phyloP scores from a whole-genome alignment of 805 yeast genomes.

The Sungouiella blattae region DNA sequence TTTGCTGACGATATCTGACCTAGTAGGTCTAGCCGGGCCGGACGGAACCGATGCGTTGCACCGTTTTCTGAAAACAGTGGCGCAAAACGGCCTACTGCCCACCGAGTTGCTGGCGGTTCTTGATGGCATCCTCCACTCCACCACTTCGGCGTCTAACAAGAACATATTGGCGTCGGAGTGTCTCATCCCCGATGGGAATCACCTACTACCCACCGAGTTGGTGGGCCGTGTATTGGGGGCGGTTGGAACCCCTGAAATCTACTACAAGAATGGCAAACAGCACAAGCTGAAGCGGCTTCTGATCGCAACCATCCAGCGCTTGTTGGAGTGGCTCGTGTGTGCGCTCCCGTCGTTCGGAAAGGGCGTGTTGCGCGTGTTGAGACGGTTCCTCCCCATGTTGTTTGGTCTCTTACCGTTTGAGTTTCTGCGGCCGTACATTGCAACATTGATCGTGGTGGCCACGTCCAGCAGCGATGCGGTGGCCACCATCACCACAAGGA shows the following conservation, averaged over 20 bases:
- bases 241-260: conserved; percentile 15
- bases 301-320: conserved; percentile 7
- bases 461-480: background rate
- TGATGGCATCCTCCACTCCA: conserved; percentile 7
- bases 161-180: conserved; percentile 4
- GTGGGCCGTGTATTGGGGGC: conserved; percentile 8
- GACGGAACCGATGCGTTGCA: conserved; percentile 2
- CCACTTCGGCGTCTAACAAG: conserved; percentile 3
- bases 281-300: conserved; percentile 17
- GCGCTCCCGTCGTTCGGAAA: conserved; percentile 12
- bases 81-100: conserved; percentile 3
- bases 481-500: background rate
- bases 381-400: conserved; percentile 11
- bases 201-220: conserved; percentile 3
- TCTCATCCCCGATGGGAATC: conserved; percentile 9
- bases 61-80: conserved; percentile 1
- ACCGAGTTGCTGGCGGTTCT: conserved; percentile 5
- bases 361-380: conserved; percentile 2
- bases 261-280: conserved; percentile 15
- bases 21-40: background rate
- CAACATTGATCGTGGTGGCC: conserved; percentile 6
- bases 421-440: conserved; percentile 13
- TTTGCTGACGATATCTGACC: conserved; percentile 1
- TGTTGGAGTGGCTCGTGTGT: conserved; percentile 15
- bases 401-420: conserved; percentile 14